Evolutionary conservation across 495 filamentous ascomycete species (phyloP).

Genomic region (Penicillium maclennaniae): DNA sequence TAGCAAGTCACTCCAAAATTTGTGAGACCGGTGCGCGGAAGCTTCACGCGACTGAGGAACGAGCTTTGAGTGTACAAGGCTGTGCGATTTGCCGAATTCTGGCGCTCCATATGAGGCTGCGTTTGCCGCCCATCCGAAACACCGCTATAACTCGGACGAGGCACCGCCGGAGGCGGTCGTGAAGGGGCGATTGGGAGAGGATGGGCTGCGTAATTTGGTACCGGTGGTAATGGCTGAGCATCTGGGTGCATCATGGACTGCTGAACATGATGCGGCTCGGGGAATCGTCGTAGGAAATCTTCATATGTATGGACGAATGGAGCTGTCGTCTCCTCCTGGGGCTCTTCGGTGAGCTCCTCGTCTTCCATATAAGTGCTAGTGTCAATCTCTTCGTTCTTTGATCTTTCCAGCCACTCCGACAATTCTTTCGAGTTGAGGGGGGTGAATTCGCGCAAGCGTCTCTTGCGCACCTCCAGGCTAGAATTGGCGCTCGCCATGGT

Average conservation of each 20-base stretch:
- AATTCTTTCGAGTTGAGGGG: slow-evolving; percentile 60
- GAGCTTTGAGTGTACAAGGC: slow-evolving; percentile 44
- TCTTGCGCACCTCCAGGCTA: slow-evolving; percentile 51
- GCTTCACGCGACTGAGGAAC: slow-evolving; percentile 44
- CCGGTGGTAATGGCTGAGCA: slow-evolving; percentile 19
- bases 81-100: slow-evolving; percentile 43
- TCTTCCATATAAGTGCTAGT: slow-evolving; percentile 40
- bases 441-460: slow-evolving; percentile 53
- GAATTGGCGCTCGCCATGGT: slow-evolving; percentile 50
- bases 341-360: slow-evolving; percentile 36
- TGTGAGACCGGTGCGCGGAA: slow-evolving; percentile 67
- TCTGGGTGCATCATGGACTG: slow-evolving; percentile 67
- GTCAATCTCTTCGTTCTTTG: slow-evolving; percentile 51
- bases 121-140: slow-evolving; percentile 64
- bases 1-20: slow-evolving; percentile 87
- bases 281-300: slow-evolving; percentile 80
- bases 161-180: slow-evolving; percentile 79
- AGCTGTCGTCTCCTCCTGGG: slow-evolving; percentile 34
- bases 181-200: slow-evolving; percentile 42
- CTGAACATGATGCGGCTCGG: slow-evolving; percentile 63
- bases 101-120: slow-evolving; percentile 48
- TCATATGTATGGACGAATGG: slow-evolving; percentile 58
- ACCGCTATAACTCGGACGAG: slow-evolving; percentile 83
- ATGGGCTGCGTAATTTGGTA: slow-evolving; percentile 38
- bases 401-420: slow-evolving; percentile 56